A percentile compares a stretch with the other conserved stretches of the same genome.
Evolutionary conservation across 2,329 filamentous ascomycete species (phyloP).

Genomic region (Gaeumannomyces tritici): DNA sequence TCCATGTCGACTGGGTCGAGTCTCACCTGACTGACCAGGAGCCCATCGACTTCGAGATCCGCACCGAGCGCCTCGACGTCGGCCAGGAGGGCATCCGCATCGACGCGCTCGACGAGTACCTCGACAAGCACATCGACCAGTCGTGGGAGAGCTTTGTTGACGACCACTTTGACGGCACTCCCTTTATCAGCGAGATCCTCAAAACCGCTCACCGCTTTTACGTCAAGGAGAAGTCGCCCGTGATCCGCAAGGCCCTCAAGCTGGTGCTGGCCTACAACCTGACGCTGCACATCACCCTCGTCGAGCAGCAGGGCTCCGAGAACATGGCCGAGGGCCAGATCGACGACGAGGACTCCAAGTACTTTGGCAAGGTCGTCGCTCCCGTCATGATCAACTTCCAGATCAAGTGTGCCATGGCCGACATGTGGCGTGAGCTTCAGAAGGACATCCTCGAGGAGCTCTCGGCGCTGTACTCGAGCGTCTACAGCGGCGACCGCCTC

Average conservation of each 20-base stretch:
- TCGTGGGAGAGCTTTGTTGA: slow-evolving; percentile 91
- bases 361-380: slow-evolving; percentile 80
- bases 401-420: slow-evolving; percentile 92
- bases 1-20: slow-evolving; percentile 91
- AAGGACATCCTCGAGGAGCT: slow-evolving; percentile 94
- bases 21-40: slow-evolving; percentile 57
- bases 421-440: slow-evolving; percentile 96
- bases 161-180: slow-evolving; percentile 91
- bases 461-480: slow-evolving; percentile 86
- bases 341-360: slow-evolving; percentile 76
- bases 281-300: slow-evolving; percentile 87
- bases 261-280: slow-evolving; percentile 93
- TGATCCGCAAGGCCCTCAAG: slow-evolving; percentile 92
- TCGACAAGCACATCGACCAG: slow-evolving; percentile 88
- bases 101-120: slow-evolving; percentile 76
- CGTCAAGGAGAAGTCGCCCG: slow-evolving; percentile 74
- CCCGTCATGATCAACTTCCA: slow-evolving; percentile 99
- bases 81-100: slow-evolving; percentile 80
- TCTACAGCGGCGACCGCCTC: slow-evolving; percentile 92
- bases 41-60: slow-evolving; percentile 73
- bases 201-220: slow-evolving; percentile 95
- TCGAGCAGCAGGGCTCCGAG: slow-evolving; percentile 80
- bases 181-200: slow-evolving; percentile 89
- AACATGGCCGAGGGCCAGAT: slow-evolving; percentile 72
- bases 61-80: slow-evolving; percentile 81